A percentile compares a stretch with the other conserved stretches of the same genome.
Evolutionary conservation across 495 filamentous ascomycete genomes (phyloP).

Genomic region (Oleoguttula mirabilis): DNA sequence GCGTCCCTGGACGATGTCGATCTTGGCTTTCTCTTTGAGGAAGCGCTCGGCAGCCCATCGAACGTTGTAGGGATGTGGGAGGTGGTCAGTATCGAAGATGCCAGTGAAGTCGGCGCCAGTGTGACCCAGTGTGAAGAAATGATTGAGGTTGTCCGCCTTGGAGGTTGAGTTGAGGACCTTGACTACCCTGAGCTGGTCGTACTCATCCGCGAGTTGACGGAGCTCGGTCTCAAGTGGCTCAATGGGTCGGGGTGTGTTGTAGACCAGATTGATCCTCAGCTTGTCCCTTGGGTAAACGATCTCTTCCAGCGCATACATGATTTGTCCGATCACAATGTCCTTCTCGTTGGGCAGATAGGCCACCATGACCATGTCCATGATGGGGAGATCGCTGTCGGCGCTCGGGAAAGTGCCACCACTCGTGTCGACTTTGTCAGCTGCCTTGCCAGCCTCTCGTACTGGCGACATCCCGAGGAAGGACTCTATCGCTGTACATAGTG

Average conservation of each 20-base stretch:
- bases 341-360: slow-evolving; percentile 35
- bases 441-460: background rate
- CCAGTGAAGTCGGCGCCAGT: slow-evolving; percentile 30
- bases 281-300: slow-evolving; percentile 31
- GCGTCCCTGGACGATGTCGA: slow-evolving; percentile 34
- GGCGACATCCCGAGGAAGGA: slow-evolving; percentile 24
- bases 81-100: slow-evolving; percentile 35
- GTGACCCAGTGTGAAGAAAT: slow-evolving; percentile 27
- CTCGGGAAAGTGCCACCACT: slow-evolving; percentile 31
- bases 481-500: slow-evolving; percentile 28
- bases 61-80: slow-evolving; percentile 30
- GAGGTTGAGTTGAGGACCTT: slow-evolving; percentile 32
- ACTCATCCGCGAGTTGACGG: slow-evolving; percentile 16
- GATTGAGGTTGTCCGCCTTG: slow-evolving; percentile 35
- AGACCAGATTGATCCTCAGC: slow-evolving; percentile 31
- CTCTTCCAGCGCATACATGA: slow-evolving; percentile 29
- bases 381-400: slow-evolving; percentile 25
- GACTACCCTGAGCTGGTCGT: slow-evolving; percentile 26
- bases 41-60: slow-evolving; percentile 34
- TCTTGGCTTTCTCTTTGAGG: slow-evolving; percentile 17
- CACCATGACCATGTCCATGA: slow-evolving; percentile 33
- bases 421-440: background rate
- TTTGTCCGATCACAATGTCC: slow-evolving; percentile 34
- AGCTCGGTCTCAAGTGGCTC: slow-evolving; percentile 29
- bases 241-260: slow-evolving; percentile 32